Evolutionary conservation across 2,329 filamentous ascomycete genomes (phyloP), one percentile per base, ranked within the genome.

Genomic region (Byssoonygena ceratinophila): DNA sequence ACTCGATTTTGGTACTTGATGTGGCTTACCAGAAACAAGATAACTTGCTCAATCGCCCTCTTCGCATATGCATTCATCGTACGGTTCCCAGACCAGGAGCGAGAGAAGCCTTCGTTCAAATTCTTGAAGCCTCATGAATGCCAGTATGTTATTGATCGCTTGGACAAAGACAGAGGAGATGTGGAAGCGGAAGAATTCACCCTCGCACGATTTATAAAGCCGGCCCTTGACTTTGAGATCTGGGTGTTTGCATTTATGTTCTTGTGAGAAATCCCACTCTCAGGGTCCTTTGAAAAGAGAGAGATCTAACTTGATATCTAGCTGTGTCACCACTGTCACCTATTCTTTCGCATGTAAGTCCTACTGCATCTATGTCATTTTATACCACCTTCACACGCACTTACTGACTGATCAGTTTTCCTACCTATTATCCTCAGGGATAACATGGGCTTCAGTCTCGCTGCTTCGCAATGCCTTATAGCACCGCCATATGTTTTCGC

Each of bases 261-360:
- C 62, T 73, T 71, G 57, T 59, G 51, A 37, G 52, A 41, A 4
- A 46, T 8, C 20, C 16, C 22, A 11, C 23, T 8, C 22, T 2
- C 6, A 44, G 18, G 11, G 18, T 8, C 3, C 12, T 29, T 44
- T 4, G 37, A 40, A 23, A 7, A 11, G 12, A 4, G 14, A 7
- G 4, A 44, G 3, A 27, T 44, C 23, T 44, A 29, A 44, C 40
- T 8, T 5, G 12, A 27, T 40, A 11, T 22, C 79, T 63, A 78
- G 80, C 70, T 78, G 79, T 66, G 78, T 78, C 1, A 87, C 84
- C 1, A 84, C 83, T 23, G 76, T 85, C 52, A 76, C 76, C 1
- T 88, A 89, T 63, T 80, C 84, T 0, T 74, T 89, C 4, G 82
- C 84, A 3, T 88, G 84, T 55, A 32, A 53, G 53, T 49, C 4